Base-by-base conservation (phyloP, 2,329 filamentous ascomycete species). In the Malbranchea zuffiana region DNA sequence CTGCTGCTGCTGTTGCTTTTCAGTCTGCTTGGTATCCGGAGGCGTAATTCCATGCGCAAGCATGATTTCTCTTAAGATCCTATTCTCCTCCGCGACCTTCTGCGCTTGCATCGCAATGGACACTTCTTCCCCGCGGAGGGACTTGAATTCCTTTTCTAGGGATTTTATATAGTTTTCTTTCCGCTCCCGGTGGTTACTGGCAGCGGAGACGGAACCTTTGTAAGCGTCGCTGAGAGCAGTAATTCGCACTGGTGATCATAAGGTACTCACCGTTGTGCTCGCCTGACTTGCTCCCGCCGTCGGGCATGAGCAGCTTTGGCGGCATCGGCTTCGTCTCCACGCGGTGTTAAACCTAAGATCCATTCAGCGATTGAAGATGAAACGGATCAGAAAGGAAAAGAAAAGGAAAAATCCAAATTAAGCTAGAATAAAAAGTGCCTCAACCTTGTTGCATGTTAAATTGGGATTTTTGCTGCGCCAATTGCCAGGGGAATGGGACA, bases 91-190 rank as follows among this genome's bases (percentile, higher is more conserved):
- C 6, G 21, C 32, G 30, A 47, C 24, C n/a, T 40, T 34, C 12
- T 40, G 34, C 18, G 35, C 45, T 15, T 47, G 43, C 26, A 27
- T 28, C 17, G 32, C 32, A 12, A 43, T 20, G n/a, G 37, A 40
- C 16, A 47, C 43, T 36, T 49, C 46, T 34, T 49, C 46, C 26
- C 50, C 44, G 7, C 50, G 50, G 17, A 55, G 40, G 3, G 44
- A 43, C 18, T 45, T 44, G 6, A 54, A 45, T 41, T 54, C 48
- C 11, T 42, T 33, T 35, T 55, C 52, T 7, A 55, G 44, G 10
- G 47, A 45, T 37, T 51, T 51, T 33, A 55, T 44, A 40, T 55
- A 55, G 21, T 45, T 48, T 31, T 53, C 52, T 44, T 50, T 55
- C 27, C 52, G 44, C 35, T 52, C 50, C 32, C 52, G 52, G 41